phyloP scores from a whole-genome alignment of 2,329 filamentous ascomycete genomes.

The Cladophialophora exuberans region DNA sequence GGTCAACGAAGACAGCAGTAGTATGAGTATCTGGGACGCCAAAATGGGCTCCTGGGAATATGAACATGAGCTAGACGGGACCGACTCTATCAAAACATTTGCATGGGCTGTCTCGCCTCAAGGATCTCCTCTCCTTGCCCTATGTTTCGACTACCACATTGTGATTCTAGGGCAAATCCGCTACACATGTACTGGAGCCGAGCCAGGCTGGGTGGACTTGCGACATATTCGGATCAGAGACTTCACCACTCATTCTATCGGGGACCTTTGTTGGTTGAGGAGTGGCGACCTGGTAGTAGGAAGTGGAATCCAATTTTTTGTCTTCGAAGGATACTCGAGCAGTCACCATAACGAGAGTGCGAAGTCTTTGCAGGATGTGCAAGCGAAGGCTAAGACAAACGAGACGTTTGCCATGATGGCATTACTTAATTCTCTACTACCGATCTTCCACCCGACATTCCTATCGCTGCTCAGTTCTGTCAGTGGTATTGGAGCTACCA shows the following conservation, averaged over 20 bases:
- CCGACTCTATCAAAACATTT: slow-evolving; percentile 79
- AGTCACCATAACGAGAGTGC: slow-evolving; percentile 26
- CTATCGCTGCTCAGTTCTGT: slow-evolving; percentile 78
- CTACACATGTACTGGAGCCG: slow-evolving; percentile 87
- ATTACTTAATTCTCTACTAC: slow-evolving; percentile 81
- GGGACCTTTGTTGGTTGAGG: slow-evolving; percentile 88
- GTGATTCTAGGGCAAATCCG: slow-evolving; percentile 83
- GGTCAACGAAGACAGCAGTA: slow-evolving; percentile 72
- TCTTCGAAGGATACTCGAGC: slow-evolving; percentile 60
- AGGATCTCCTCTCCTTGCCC: slow-evolving; percentile 82
- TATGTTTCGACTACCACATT: slow-evolving; percentile 88
- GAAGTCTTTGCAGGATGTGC: slow-evolving; percentile 15
- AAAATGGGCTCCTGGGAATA: slow-evolving; percentile 80
- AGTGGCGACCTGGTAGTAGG: slow-evolving; percentile 85
- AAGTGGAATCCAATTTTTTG: slow-evolving; percentile 86
- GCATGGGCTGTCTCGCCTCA: slow-evolving; percentile 95
- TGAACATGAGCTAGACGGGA: slow-evolving; percentile 71
- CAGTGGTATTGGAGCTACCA: slow-evolving; percentile 74
- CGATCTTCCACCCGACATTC: slow-evolving; percentile 90
- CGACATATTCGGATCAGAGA: slow-evolving; percentile 80
- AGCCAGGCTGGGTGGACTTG: slow-evolving; percentile 86
- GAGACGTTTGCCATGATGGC: slow-evolving; percentile 25
- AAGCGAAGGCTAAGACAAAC: slow-evolving; percentile 6
- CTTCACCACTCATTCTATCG: slow-evolving; percentile 85
- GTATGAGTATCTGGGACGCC: slow-evolving; percentile 89